These are phyloP conservation scores for Hanseniaspora hatyaiensis DNA, from an alignment of 805 yeast genomes.

Conservation along the genomic window DNA sequence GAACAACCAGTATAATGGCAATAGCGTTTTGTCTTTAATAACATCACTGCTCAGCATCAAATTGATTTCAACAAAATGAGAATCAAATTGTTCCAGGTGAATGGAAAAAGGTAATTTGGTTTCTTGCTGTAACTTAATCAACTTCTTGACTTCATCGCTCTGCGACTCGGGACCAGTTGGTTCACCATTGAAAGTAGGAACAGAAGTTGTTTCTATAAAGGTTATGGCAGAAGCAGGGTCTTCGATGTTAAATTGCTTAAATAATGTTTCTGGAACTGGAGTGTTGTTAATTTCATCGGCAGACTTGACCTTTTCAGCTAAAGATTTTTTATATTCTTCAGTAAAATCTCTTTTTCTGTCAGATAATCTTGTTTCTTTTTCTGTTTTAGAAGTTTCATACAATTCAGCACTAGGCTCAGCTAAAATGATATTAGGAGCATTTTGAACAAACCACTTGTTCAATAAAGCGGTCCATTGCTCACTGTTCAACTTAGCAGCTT, in stretches of 20 bases:
- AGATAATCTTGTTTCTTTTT: conserved; percentile 38
- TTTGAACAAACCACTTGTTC: conserved; percentile 43
- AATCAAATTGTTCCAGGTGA: conserved; percentile 67
- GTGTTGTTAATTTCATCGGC: conserved; percentile 61
- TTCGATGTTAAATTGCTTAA: conserved; percentile 54
- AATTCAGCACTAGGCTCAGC: conserved; percentile 55
- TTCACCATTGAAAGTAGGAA: conserved; percentile 38
- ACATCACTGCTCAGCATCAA: conserved; percentile 45
- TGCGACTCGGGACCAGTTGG: conserved; percentile 27
- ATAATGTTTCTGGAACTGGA: conserved; percentile 62
- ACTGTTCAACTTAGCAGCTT: conserved; percentile 46
- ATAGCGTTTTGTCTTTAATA: conserved; percentile 37
- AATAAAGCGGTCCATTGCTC: conserved; percentile 57
- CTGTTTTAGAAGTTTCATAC: conserved; percentile 35
- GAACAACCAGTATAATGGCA: conserved; percentile 56
- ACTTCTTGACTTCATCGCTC: conserved; percentile 22
- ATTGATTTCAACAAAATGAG: conserved; percentile 65
- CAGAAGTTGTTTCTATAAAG: conserved; percentile 58
- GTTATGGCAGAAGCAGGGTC: conserved; percentile 57
- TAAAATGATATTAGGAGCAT: conserved; percentile 51
- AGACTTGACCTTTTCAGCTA: conserved; percentile 40
- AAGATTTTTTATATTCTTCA: conserved; percentile 43
- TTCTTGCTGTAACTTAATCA: conserved; percentile 29
- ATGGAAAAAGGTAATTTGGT: conserved; percentile 50
- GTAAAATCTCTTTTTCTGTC: conserved; percentile 46